Evolutionary conservation across 2,329 filamentous ascomycete species (phyloP), one percentile per base, ranked within the genome.

Genomic region (Alternaria sp.): DNA sequence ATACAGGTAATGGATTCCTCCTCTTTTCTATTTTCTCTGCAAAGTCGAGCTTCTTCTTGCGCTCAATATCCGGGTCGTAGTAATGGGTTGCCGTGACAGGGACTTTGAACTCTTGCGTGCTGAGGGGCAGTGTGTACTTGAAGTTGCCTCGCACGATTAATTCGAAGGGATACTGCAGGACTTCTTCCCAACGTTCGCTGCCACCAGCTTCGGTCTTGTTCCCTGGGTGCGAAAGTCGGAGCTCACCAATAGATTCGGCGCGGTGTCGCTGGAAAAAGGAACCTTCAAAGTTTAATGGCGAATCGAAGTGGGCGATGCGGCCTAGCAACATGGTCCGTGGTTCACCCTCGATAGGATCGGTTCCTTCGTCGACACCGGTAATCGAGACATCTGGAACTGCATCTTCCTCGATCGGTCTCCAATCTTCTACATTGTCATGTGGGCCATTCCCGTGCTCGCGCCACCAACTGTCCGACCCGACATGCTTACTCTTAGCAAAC

Each of bases 401-500:
- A 2, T 64, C 37, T 6, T 63, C 55, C 7, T 72, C 61, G 44
- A 77, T 71, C 2, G 63, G 71, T 18, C 61, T 60, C 75, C 75
- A 78, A 10, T 74, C 62, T 56, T 78, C 75, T 20, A 76, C 58
- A 21, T 70, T 55, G 26, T 74, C 63, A 14, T 71, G 64, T 8
- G 54, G 56, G 12, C 66, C 67, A 8, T 71, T 68, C 9, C 73
- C 75, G 57, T 81, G 79, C 26, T 81, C 77, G 6, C 78, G 76
- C 80, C 80, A 82, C 78, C 76, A 81, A 46, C 68, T 74, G 60
- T 87, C 85, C 11, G 83, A 84, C n/a, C 92, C 92, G 12, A 95
- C 92, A 76, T 95, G 92, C 64, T 92, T 93, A 63, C 94, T 97
- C 80, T 96, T 97, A 28, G 96, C 96, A 80, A 98, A 98, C 30